phyloP scores from a whole-genome alignment of 2,329 filamentous ascomycete genomes.

The Colletotrichum abscissum region DNA sequence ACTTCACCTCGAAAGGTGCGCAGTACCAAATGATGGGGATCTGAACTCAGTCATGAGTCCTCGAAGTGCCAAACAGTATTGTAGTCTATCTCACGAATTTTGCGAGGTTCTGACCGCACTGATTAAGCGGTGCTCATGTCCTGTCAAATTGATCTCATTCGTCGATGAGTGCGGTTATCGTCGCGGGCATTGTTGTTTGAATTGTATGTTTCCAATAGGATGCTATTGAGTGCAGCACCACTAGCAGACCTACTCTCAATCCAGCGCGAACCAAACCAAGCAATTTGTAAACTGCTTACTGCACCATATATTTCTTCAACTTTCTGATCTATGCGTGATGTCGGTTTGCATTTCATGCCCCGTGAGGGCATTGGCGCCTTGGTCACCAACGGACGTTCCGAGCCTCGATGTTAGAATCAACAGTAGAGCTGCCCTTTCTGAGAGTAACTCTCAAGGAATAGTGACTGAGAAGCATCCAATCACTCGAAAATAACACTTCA shows the following conservation, averaged over 20 bases:
- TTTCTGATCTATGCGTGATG: not conserved
- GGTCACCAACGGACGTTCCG: not conserved
- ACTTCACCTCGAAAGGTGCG: too few species aligned
- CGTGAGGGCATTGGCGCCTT: not conserved
- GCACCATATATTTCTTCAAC: not conserved
- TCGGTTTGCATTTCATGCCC: not conserved
- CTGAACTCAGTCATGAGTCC: too few species aligned
- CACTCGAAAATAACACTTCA: not conserved
- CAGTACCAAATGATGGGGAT: too few species aligned
- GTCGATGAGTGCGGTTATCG: too few species aligned
- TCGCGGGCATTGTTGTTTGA: not conserved
- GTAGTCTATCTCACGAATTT: too few species aligned
- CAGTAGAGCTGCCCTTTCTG: not conserved
- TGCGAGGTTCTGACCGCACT: too few species aligned
- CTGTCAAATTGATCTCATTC: too few species aligned
- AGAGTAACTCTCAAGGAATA: not conserved
- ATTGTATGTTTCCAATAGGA: not conserved
- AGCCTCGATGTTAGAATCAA: not conserved
- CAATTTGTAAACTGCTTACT: not conserved
- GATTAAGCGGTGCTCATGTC: too few species aligned
- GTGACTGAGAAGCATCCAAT: not conserved
- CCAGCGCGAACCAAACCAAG: not conserved
- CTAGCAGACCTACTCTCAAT: not conserved
- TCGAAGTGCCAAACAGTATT: too few species aligned
- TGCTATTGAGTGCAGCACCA: not conserved